These are phyloP conservation scores for Gilbertella persicaria DNA, from an alignment of 371 early-diverging fungal species.

Conservation along the genomic window DNA sequence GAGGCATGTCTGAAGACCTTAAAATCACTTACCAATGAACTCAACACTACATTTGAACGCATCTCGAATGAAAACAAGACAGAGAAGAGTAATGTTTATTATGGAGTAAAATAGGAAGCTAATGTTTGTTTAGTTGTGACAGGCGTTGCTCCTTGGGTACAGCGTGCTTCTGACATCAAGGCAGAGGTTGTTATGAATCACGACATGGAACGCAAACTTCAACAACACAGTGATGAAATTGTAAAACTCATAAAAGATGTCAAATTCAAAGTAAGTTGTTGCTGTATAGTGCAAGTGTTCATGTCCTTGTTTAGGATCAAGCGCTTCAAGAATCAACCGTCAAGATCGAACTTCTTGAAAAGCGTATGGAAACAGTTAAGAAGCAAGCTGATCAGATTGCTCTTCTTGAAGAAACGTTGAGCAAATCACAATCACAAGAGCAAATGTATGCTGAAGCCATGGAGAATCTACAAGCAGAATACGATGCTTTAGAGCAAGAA, in stretches of 20 bases:
- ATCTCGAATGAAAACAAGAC: slow-evolving; percentile 52
- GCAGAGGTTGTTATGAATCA: slow-evolving; percentile 72
- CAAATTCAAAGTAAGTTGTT: slow-evolving; percentile 55
- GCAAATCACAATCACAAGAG: slow-evolving; percentile 62
- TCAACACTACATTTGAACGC: slow-evolving; percentile 33
- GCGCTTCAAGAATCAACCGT: slow-evolving; percentile 72
- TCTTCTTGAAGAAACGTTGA: slow-evolving; percentile 62
- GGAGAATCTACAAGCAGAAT: slow-evolving; percentile 73
- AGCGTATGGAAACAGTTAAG: slow-evolving; percentile 68
- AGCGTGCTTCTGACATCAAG: slow-evolving; percentile 80
- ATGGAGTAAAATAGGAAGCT: neutral
- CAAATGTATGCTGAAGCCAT: slow-evolving; percentile 73
- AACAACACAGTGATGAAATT: slow-evolving; percentile 77
- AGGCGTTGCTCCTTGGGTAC: slow-evolving; percentile 74
- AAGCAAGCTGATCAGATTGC: slow-evolving; percentile 71
- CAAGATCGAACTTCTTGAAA: slow-evolving; percentile 79
- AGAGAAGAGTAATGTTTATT: slow-evolving; percentile 38
- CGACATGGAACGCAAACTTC: slow-evolving; percentile 77
- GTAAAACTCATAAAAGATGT: slow-evolving; percentile 71
- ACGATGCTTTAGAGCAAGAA: slow-evolving; percentile 69
- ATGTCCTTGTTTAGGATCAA: slow-evolving; percentile 61
- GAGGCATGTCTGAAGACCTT: slow-evolving; percentile 58
- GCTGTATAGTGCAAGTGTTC: too few species aligned
- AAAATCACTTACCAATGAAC: slow-evolving; percentile 54
- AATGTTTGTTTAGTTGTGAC: slow-evolving; percentile 37